phyloP scores from a whole-genome alignment of 208 protist genomes.

The Acanthamoeba culbertsoni region DNA sequence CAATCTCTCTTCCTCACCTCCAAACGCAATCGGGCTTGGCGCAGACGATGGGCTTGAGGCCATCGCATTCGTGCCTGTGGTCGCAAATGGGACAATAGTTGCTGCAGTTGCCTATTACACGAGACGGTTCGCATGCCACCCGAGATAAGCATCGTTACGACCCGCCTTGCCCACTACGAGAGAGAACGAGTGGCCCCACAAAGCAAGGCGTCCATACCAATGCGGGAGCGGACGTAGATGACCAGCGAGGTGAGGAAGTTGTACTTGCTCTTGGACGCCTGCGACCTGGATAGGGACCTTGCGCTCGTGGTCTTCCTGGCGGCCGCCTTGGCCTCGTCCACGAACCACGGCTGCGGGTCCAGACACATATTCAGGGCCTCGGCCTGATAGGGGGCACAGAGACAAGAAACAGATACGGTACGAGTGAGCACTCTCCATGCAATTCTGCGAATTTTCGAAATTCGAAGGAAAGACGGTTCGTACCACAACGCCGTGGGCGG shows the following conservation, averaged over 20 bases:
- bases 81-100: conserved; percentile 56
- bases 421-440: too few species aligned
- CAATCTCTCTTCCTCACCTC: too few species aligned
- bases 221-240: conserved; percentile 35
- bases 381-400: not conserved
- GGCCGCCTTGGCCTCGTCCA: not conserved
- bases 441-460: not conserved
- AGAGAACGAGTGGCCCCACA: too few species aligned
- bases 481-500: conserved; percentile 2
- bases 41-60: conserved; percentile 50
- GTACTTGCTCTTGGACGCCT: not conserved
- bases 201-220: too few species aligned
- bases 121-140: too few species aligned
- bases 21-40: conserved; percentile 27
- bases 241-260: conserved; percentile 34
- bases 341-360: conserved; percentile 26
- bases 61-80: conserved; percentile 17
- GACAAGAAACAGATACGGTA: too few species aligned
- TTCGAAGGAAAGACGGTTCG: not conserved
- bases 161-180: too few species aligned
- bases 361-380: conserved; percentile 3
- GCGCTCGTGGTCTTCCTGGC: not conserved
- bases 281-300: not conserved
- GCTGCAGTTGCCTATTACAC: conserved; percentile 50
- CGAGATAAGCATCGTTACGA: too few species aligned